Evolutionary conservation across 1,139 yeast genomes (phyloP).

Genomic region (Blastobotrys elegans): DNA sequence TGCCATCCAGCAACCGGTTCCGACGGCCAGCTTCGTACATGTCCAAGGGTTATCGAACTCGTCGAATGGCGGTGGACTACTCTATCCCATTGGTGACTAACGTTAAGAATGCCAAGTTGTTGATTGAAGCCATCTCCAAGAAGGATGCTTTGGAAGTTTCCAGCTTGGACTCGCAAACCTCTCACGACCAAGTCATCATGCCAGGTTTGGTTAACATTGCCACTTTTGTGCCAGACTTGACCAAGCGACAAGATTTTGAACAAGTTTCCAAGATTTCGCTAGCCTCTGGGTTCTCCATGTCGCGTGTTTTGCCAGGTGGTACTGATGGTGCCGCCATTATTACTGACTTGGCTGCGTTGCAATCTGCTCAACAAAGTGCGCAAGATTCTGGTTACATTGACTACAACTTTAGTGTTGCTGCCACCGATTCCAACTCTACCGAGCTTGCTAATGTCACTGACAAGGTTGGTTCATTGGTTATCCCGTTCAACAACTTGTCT

Average conservation of each 20-base stretch:
- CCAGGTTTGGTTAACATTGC: slow-evolving; percentile 87
- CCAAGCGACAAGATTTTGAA: slow-evolving; percentile 50
- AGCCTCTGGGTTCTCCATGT: slow-evolving; percentile 85
- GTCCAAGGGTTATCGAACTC: slow-evolving; percentile 95
- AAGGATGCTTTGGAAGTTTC: slow-evolving; percentile 59
- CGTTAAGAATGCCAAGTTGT: slow-evolving; percentile 93
- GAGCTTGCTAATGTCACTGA: slow-evolving; percentile 59
- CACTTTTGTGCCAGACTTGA: slow-evolving; percentile 68
- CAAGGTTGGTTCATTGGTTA: slow-evolving; percentile 71
- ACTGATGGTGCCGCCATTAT: slow-evolving; percentile 58
- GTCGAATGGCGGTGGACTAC: slow-evolving; percentile 99
- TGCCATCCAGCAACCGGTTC: slow-evolving; percentile 95
- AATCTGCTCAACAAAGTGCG: slow-evolving; percentile 47
- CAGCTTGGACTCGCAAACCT: slow-evolving; percentile 83
- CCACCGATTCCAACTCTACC: slow-evolving; percentile 62
- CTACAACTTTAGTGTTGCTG: slow-evolving; percentile 79
- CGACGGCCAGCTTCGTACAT: slow-evolving; percentile 98
- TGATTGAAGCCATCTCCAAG: slow-evolving; percentile 89
- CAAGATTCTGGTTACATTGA: slow-evolving; percentile 67
- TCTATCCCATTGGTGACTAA: slow-evolving; percentile 97
- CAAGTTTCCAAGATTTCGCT: slow-evolving; percentile 65
- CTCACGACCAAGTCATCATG: slow-evolving; percentile 72
- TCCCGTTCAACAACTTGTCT: slow-evolving; percentile 73
- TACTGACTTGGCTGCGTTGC: slow-evolving; percentile 59
- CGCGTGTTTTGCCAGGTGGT: slow-evolving; percentile 73